phyloP scores from a whole-genome alignment of 2,329 filamentous ascomycete species.

The Emmonsiellopsis sp. region DNA sequence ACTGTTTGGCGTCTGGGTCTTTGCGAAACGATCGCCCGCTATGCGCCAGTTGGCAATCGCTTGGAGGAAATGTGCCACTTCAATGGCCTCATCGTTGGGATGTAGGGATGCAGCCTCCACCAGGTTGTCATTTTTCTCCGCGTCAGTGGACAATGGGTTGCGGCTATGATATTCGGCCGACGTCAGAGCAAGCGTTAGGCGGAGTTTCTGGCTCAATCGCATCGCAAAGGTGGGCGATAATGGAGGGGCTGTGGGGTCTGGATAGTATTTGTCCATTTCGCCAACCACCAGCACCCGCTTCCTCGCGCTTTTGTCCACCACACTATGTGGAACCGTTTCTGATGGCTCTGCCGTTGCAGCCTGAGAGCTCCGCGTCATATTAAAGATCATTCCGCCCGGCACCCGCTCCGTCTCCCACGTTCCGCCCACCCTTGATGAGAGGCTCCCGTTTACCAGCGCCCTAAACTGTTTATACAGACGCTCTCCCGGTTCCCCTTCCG shows the following conservation, averaged over 20 bases:
- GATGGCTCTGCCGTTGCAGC: not conserved
- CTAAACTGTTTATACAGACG: conserved; percentile 6
- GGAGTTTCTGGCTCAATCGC: not conserved
- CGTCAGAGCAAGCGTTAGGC: not conserved
- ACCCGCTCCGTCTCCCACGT: conserved; percentile 5
- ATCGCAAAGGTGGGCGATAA: not conserved
- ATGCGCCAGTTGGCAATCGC: not conserved
- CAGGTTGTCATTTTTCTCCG: not conserved
- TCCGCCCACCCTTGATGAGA: conserved; percentile 4
- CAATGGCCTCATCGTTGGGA: not conserved
- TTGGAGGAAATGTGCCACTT: not conserved
- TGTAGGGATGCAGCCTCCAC: too few species aligned
- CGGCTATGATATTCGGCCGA: not conserved
- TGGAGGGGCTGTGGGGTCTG: not conserved
- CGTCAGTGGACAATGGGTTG: not conserved
- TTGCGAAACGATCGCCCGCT: not conserved
- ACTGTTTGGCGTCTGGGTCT: not conserved
- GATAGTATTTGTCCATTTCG: not conserved
- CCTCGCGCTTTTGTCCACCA: not conserved
- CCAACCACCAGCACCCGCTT: not conserved
- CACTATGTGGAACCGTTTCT: not conserved
- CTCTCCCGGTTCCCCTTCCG: conserved; percentile 5
- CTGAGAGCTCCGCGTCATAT: conserved; percentile 6
- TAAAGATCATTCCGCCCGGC: conserved; percentile 2
- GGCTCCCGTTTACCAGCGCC: conserved; percentile 2